A percentile compares a stretch with the other conserved stretches of the same genome.
Evolutionary conservation across 73 alveolate genomes (phyloP).

Genomic region (Uronychia binucleata): DNA sequence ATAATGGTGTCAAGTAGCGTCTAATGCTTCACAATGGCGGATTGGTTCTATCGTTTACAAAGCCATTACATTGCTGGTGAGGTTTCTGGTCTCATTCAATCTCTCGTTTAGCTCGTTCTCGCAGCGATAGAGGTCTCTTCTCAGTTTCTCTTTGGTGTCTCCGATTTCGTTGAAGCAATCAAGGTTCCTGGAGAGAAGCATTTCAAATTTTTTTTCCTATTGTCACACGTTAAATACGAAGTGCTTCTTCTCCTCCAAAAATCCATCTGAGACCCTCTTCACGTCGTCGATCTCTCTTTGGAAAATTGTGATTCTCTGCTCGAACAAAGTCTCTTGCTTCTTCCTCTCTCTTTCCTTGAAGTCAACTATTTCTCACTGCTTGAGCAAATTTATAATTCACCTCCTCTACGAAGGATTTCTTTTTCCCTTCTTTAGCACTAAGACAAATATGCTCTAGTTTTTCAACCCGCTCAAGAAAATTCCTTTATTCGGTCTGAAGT

Average conservation of each 20-base stretch:
- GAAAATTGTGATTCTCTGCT: background rate
- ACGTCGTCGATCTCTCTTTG: background rate
- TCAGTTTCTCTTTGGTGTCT: background rate
- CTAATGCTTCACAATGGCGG: background rate
- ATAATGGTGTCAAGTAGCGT: background rate
- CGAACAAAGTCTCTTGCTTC: background rate
- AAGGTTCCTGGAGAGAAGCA: background rate
- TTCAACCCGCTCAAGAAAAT: background rate
- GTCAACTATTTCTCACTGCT: background rate
- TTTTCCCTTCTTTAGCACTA: background rate
- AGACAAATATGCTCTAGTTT: background rate
- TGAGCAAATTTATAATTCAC: background rate
- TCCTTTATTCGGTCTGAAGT: background rate
- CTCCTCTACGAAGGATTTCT: background rate
- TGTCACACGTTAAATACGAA: background rate
- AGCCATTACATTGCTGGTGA: background rate
- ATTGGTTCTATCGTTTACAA: background rate
- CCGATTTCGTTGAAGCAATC: background rate
- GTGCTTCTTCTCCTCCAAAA: background rate
- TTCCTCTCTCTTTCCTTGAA: background rate
- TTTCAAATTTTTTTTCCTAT: background rate
- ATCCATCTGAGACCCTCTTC: background rate
- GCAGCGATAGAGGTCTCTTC: background rate
- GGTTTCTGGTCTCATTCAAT: background rate
- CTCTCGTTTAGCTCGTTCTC: background rate